Conservation (phyloP, 2,329 filamentous ascomycete genomes). For the Aschersonia sp. region DNA sequence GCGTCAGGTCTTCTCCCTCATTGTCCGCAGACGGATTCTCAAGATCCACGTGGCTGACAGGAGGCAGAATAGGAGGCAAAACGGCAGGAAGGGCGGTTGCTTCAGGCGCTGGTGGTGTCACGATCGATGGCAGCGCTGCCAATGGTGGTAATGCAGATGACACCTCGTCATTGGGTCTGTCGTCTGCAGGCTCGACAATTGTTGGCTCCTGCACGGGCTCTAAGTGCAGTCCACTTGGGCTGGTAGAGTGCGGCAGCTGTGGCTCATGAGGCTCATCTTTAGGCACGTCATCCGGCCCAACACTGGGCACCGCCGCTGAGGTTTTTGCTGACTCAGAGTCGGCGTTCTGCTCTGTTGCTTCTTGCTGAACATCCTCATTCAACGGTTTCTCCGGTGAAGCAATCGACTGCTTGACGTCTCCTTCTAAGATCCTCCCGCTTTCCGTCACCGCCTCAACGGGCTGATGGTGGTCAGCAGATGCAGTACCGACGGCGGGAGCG, state of each 20-base stretch:
- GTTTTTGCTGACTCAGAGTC: not conserved
- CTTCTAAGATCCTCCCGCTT: not conserved
- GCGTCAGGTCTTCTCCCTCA: conserved; percentile 3
- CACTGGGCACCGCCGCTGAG: too few relatives aligned
- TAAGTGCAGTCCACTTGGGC: not conserved
- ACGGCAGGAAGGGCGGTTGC: not conserved
- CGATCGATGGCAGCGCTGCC: not conserved
- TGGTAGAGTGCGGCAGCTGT: not conserved
- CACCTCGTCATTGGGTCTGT: not conserved
- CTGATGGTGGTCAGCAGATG: not conserved
- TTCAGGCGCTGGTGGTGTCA: not conserved
- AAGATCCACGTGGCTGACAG: not conserved
- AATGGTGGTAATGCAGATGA: not conserved
- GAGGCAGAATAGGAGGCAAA: not conserved
- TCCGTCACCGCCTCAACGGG: not conserved
- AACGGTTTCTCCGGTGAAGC: too few relatives aligned
- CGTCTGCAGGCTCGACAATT: not conserved
- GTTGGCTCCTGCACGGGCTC: not conserved
- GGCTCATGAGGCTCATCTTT: too few relatives aligned
- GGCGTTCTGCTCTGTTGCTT: not conserved
- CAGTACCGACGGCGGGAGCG: not conserved
- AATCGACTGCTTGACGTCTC: too few relatives aligned
- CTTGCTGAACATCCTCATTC: not conserved
- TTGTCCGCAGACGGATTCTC: not conserved
- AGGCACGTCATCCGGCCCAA: too few relatives aligned